Evolutionary conservation across 352 stramenopile species (phyloP).

Genomic region (Globisporangium acanthophoron): DNA sequence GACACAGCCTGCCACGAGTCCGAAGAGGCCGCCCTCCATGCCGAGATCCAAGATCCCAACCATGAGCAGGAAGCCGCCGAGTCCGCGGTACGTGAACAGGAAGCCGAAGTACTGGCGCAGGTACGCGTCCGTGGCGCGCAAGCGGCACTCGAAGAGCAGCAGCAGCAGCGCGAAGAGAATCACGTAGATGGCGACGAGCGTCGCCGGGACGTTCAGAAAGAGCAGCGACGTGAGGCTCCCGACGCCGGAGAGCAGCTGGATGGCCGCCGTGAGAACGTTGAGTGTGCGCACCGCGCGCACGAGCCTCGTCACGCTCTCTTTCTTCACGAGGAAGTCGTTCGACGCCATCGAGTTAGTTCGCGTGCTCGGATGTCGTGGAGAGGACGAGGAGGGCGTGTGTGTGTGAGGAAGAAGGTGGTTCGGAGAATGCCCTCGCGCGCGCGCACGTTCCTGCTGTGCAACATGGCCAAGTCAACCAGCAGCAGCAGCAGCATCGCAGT

Average conservation of each 20-base stretch:
- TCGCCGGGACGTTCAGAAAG: constrained; percentile 25
- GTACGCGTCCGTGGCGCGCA: constrained; percentile 33
- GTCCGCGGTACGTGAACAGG: constrained; percentile 47
- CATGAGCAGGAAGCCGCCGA: constrained; percentile 47
- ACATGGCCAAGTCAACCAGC: too few species aligned
- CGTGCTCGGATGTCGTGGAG: not conserved
- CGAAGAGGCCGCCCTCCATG: constrained; percentile 37
- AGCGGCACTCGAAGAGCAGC: constrained; percentile 47
- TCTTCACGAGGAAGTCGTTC: constrained; percentile 7
- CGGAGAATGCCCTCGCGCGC: too few species aligned
- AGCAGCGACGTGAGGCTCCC: constrained; percentile 39
- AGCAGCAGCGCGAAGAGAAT: constrained; percentile 44
- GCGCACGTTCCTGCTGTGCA: too few species aligned
- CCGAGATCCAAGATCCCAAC: constrained; percentile 55
- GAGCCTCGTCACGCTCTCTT: constrained; percentile 23
- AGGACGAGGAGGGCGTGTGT: not conserved
- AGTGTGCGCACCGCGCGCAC: constrained; percentile 24
- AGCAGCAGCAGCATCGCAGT: not conserved
- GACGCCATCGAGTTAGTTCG: not conserved
- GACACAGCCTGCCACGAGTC: constrained; percentile 22
- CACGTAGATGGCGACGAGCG: constrained; percentile 49
- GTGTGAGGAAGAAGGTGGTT: too few species aligned
- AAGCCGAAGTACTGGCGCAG: constrained; percentile 58
- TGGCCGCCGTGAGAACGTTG: constrained; percentile 35
- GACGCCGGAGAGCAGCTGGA: constrained; percentile 35